Percentiles rank a stretch among this genome's conserved stretches.
Evolutionary conservation across 495 filamentous ascomycete genomes (phyloP).

Genomic region (Penicillium waksmanii): DNA sequence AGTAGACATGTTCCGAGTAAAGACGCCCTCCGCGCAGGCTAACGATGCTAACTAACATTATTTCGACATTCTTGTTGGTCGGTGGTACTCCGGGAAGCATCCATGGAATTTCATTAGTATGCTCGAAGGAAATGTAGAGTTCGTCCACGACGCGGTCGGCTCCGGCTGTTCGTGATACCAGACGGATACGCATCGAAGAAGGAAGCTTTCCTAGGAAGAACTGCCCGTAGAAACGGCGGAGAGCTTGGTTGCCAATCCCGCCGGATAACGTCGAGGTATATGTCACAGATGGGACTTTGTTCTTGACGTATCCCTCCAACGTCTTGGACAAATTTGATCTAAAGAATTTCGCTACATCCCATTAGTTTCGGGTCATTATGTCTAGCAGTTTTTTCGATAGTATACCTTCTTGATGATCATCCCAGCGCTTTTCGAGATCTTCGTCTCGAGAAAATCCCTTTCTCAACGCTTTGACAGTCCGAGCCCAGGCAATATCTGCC

Average conservation of each 20-base stretch:
- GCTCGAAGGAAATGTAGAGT: constrained; percentile 64
- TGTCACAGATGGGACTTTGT: constrained; percentile 58
- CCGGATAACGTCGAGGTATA: constrained; percentile 66
- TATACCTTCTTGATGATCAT: constrained; percentile 58
- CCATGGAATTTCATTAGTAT: constrained; percentile 76
- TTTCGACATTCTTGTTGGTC: constrained; percentile 66
- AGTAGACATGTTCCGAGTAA: constrained; percentile 83
- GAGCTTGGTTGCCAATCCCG: constrained; percentile 67
- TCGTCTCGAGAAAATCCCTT: constrained; percentile 62
- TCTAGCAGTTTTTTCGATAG: no score
- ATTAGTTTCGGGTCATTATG: neutral
- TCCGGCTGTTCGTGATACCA: constrained; percentile 71
- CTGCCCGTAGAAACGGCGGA: constrained; percentile 74
- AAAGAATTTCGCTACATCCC: constrained; percentile 50
- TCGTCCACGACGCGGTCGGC: constrained; percentile 66
- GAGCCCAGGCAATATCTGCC: constrained; percentile 57
- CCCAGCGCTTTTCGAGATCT: constrained; percentile 62
- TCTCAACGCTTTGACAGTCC: constrained; percentile 52
- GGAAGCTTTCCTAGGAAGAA: constrained; percentile 76
- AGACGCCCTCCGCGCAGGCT: constrained; percentile 73
- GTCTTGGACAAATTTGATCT: constrained; percentile 46
- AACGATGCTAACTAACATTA: constrained; percentile 76
- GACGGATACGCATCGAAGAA: constrained; percentile 65
- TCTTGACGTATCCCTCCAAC: constrained; percentile 55
- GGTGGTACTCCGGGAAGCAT: constrained; percentile 77